phyloP scores from a whole-genome alignment of 1,284 basidiomycete species.

The Ustilago loliicola region DNA sequence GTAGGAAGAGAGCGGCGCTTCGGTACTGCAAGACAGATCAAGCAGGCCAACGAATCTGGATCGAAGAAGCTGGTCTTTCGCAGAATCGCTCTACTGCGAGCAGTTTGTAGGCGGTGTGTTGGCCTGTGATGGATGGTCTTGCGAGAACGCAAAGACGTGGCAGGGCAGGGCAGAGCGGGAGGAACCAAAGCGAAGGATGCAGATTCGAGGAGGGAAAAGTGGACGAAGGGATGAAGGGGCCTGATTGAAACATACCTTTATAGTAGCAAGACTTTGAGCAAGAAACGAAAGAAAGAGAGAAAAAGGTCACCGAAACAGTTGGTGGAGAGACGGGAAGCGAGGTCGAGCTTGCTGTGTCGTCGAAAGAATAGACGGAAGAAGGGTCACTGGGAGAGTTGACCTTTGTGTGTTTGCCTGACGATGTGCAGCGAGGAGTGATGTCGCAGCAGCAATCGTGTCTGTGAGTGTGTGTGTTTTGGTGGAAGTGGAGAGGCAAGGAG shows the following conservation, averaged over 20 bases:
- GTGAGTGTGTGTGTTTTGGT: slow-evolving; percentile 9
- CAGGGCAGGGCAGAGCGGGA: not conserved
- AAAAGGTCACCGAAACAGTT: slow-evolving; percentile 4
- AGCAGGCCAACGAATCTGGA: too few relatives aligned
- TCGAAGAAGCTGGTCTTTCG: not conserved
- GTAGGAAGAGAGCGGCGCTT: not conserved
- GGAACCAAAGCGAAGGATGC: not conserved
- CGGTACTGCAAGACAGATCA: too few relatives aligned
- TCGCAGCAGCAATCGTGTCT: not conserved
- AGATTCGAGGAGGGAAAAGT: not conserved
- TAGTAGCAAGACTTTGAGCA: slow-evolving; percentile 4
- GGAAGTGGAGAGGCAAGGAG: slow-evolving; percentile 19
- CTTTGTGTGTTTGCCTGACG: not conserved
- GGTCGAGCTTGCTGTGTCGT: not conserved
- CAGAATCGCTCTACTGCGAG: too few relatives aligned
- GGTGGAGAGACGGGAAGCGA: slow-evolving; percentile 25
- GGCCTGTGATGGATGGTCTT: not conserved
- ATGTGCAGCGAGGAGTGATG: slow-evolving; percentile 2
- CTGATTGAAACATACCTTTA: slow-evolving; percentile 24
- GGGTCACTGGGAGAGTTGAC: not conserved
- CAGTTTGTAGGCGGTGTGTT: too few relatives aligned
- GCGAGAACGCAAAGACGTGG: not conserved
- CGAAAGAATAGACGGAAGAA: not conserved
- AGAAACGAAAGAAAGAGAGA: slow-evolving; percentile 1
- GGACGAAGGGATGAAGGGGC: not conserved